phyloP scores from a whole-genome alignment of 2,329 filamentous ascomycete genomes.

The Epichloe typhina region DNA sequence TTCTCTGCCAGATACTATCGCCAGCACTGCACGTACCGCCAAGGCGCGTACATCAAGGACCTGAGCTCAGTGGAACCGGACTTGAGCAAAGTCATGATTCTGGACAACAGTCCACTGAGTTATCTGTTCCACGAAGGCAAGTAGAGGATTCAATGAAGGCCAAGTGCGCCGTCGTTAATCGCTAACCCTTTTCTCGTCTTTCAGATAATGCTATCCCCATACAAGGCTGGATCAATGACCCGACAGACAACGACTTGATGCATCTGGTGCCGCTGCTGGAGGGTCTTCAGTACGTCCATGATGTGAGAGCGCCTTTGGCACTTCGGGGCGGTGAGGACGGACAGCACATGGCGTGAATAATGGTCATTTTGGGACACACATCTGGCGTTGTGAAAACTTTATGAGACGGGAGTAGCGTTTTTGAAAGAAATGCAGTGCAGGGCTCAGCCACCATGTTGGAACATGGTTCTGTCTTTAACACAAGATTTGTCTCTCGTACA shows the following conservation, averaged over 20 bases:
- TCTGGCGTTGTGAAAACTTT: conserved; percentile 3
- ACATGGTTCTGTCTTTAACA: too few relatives aligned
- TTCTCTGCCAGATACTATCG: conserved; percentile 90
- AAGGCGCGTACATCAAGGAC: conserved; percentile 97
- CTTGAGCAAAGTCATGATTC: conserved; percentile 94
- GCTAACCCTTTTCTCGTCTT: conserved; percentile 1
- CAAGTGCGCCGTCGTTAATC: background rate
- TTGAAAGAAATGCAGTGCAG: background rate
- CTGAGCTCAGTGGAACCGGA: conserved; percentile 92
- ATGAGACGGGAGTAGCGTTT: background rate
- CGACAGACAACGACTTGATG: conserved; percentile 88
- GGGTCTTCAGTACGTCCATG: conserved; percentile 89
- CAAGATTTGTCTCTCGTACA: background rate
- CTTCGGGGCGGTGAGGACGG: conserved; percentile 75
- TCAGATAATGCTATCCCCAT: conserved; percentile 97
- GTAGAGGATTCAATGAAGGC: conserved; percentile 13
- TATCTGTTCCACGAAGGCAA: conserved; percentile 97
- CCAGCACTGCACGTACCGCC: conserved; percentile 91
- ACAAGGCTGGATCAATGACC: conserved; percentile 98
- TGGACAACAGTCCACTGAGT: conserved; percentile 96
- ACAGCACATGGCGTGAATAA: conserved; percentile 36
- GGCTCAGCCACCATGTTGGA: background rate
- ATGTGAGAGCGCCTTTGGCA: conserved; percentile 81
- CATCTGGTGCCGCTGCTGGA: conserved; percentile 87
- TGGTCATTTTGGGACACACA: background rate